Percentiles rank a stretch among this genome's conserved stretches.
Evolutionary conservation across 2,329 filamentous ascomycete species (phyloP).

Genomic region (Fusarium camptoceras): DNA sequence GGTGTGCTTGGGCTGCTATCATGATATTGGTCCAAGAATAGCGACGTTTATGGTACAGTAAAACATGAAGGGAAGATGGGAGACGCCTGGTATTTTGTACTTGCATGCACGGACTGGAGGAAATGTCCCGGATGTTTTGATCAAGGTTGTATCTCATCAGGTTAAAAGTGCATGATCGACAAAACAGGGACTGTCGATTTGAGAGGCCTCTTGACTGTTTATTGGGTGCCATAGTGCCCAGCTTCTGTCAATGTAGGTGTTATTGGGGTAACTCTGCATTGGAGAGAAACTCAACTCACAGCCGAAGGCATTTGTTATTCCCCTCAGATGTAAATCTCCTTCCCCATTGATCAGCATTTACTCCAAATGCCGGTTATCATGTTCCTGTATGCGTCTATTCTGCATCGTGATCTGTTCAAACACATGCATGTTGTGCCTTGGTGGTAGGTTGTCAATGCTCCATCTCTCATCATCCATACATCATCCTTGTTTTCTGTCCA

Average conservation of each 20-base stretch:
- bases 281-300: conserved; percentile 4
- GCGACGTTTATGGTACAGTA: conserved; percentile 1
- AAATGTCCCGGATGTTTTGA: not conserved
- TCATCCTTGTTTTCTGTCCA: conserved; percentile 32
- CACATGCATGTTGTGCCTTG: not conserved
- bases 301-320: conserved; percentile 19
- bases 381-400: not conserved
- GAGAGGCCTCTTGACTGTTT: conserved; percentile 11
- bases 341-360: conserved; percentile 22
- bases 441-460: conserved; percentile 9
- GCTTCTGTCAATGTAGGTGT: not conserved
- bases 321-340: conserved; percentile 20
- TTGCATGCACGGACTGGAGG: not conserved
- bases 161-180: conserved; percentile 38
- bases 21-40: conserved; percentile 1
- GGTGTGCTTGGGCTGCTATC: not conserved
- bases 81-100: not conserved
- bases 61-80: not conserved
- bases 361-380: not conserved
- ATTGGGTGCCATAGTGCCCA: not conserved
- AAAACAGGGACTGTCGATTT: conserved; percentile 32
- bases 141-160: conserved; percentile 8
- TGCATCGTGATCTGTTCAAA: not conserved
- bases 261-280: conserved; percentile 18
- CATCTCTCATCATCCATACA: conserved; percentile 28